phyloP scores from a whole-genome alignment of 2,329 filamentous ascomycete genomes.

The Epichloe amarillans region DNA sequence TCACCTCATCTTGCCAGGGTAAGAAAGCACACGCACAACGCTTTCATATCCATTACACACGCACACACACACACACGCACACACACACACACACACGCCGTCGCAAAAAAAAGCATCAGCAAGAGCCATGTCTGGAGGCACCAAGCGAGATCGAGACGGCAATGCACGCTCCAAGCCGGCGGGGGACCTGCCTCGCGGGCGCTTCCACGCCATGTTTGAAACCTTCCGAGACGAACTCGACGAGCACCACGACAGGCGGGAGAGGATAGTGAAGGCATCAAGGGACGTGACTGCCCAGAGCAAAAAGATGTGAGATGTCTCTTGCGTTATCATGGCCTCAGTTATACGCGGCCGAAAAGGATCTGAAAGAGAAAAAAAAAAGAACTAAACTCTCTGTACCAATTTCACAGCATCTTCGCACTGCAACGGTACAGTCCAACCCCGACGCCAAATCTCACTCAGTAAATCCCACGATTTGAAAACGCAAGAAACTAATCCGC shows the following conservation, averaged over 20 bases:
- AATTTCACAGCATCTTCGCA: conserved; percentile 21
- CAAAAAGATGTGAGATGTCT: conserved; percentile 73
- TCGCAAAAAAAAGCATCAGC: not conserved
- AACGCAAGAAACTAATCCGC: not conserved
- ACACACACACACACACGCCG: too few species aligned
- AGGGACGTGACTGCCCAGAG: conserved; percentile 85
- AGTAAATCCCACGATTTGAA: not conserved
- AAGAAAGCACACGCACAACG: not conserved
- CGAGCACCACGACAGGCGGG: conserved; percentile 83
- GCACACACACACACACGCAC: too few species aligned
- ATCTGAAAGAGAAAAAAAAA: too few species aligned
- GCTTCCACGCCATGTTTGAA: conserved; percentile 67
- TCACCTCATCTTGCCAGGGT: not conserved
- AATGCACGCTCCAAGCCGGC: conserved; percentile 28
- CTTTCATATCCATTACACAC: too few species aligned
- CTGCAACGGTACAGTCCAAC: conserved; percentile 22
- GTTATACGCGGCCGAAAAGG: not conserved
- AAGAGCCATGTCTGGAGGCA: conserved; percentile 23
- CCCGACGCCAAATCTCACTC: not conserved
- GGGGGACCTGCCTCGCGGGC: conserved; percentile 22
- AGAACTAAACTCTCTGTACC: too few species aligned
- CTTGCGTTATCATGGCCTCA: too few species aligned
- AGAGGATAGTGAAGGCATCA: conserved; percentile 80
- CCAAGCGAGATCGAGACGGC: conserved; percentile 42
- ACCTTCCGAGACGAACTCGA: conserved; percentile 78